Conservation (phyloP, 2,329 filamentous ascomycete genomes). For the Neoscytalidium dimidiatum region DNA sequence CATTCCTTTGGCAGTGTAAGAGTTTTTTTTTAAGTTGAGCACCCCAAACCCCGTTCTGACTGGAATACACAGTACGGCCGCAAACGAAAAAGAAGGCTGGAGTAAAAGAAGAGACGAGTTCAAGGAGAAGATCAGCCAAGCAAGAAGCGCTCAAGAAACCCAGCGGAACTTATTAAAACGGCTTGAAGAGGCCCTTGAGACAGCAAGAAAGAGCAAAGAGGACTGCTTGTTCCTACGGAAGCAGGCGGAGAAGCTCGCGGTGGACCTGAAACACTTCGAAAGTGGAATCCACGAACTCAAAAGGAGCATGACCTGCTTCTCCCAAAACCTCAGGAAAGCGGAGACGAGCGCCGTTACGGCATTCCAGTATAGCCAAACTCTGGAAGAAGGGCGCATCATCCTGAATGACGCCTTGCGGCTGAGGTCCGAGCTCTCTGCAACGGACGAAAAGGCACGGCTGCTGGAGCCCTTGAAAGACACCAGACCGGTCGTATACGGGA, state of each 20-base stretch:
- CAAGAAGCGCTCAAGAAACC: neutral
- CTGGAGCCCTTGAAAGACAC: neutral
- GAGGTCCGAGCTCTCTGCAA: neutral
- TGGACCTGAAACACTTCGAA: neutral
- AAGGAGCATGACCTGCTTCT: neutral
- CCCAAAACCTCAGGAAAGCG: neutral
- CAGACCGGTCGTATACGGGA: neutral
- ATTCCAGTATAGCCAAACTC: slow-evolving; percentile 11
- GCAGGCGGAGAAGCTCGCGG: neutral
- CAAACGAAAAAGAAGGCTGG: neutral
- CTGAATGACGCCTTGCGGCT: neutral
- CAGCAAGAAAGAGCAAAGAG: neutral
- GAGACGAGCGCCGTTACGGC: slow-evolving; percentile 6
- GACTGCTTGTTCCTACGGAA: neutral
- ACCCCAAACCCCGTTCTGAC: neutral
- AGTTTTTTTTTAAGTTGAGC: neutral
- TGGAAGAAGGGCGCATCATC: slow-evolving; percentile 11
- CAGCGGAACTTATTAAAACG: neutral
- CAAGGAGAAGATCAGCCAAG: neutral
- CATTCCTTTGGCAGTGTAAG: slow-evolving; percentile 3
- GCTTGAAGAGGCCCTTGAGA: neutral
- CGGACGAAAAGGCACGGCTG: neutral
- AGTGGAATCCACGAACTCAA: neutral
- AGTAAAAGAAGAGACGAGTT: neutral
- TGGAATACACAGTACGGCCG: neutral